Conservation (phyloP, 176 grass and related monocot species). For the Elaeis guineensis region DNA sequence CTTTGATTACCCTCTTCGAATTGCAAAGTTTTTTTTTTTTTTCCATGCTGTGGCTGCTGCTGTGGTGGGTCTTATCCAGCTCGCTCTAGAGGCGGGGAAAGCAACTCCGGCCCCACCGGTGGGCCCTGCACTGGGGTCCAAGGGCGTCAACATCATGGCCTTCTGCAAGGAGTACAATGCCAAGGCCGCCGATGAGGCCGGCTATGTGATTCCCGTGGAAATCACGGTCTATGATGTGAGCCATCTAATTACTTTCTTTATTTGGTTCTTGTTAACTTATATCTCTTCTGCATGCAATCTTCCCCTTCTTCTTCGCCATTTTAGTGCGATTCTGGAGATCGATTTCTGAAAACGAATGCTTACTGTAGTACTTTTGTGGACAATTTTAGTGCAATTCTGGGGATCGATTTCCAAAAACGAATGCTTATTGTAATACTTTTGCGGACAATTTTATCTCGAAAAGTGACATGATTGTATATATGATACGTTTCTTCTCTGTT, state of each 20-base stretch:
- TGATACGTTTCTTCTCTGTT: conserved; percentile 2
- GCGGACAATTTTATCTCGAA: too few relatives aligned
- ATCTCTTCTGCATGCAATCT: too few relatives aligned
- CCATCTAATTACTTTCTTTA: background rate
- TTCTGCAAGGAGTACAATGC: conserved; percentile 99
- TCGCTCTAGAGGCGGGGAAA: conserved; percentile 92
- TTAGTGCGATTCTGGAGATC: too few relatives aligned
- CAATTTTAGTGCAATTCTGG: too few relatives aligned
- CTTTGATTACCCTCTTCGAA: too few relatives aligned
- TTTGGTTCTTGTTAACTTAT: too few relatives aligned
- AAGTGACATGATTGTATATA: too few relatives aligned
- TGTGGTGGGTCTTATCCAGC: conserved; percentile 73
- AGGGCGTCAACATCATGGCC: conserved; percentile 94
- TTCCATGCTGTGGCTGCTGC: background rate
- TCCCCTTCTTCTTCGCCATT: too few relatives aligned
- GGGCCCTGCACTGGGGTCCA: conserved; percentile 83
- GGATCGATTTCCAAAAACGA: too few relatives aligned
- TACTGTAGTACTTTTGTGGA: too few relatives aligned
- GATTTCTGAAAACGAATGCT: too few relatives aligned
- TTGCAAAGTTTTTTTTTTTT: background rate
- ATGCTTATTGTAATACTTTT: too few relatives aligned
- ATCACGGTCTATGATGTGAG: conserved; percentile 97
- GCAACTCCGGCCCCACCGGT: conserved; percentile 97
- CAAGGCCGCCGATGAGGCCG: conserved; percentile 84
- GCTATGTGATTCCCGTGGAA: conserved; percentile 94